Percentiles rank a stretch among this genome's conserved stretches.
Conservation (phyloP, 2,329 filamentous ascomycete species). For the Grosmannia serpens region DNA sequence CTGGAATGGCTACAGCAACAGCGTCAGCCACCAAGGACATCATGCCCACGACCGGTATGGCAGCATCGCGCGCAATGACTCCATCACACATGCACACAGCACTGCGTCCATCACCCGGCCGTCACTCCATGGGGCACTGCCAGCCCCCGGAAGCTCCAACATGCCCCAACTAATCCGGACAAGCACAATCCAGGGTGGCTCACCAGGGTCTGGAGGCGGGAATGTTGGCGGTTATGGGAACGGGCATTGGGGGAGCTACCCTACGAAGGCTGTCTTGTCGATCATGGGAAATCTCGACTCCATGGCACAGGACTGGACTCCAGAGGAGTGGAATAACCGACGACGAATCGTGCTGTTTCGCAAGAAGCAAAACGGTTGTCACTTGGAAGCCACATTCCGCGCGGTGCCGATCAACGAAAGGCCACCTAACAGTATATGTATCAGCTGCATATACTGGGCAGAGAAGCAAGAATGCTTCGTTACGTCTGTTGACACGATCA, state of each 20-base stretch:
- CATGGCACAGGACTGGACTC: constrained; percentile 76
- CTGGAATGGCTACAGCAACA: constrained; percentile 32
- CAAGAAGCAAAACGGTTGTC: constrained; percentile 70
- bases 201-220: constrained; percentile 13
- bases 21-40: constrained; percentile 10
- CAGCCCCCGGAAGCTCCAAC: constrained; percentile 26
- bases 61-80: constrained; percentile 22
- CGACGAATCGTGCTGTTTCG: constrained; percentile 82
- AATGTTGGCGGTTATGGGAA: constrained; percentile 37
- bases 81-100: constrained; percentile 27
- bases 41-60: constrained; percentile 10
- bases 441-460: constrained; percentile 96
- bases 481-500: constrained; percentile 94
- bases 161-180: constrained; percentile 43
- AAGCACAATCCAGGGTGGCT: constrained; percentile 35
- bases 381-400: constrained; percentile 69
- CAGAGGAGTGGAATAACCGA: constrained; percentile 68
- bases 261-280: constrained; percentile 73
- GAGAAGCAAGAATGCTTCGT: constrained; percentile 86
- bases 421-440: constrained; percentile 74
- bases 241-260: constrained; percentile 71
- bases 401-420: constrained; percentile 70
- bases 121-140: constrained; percentile 35
- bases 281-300: constrained; percentile 73
- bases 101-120: constrained; percentile 34